These are phyloP conservation scores for Vitis riparia DNA, from an alignment of 164 flowering plant genomes.

Conservation along the genomic window DNA sequence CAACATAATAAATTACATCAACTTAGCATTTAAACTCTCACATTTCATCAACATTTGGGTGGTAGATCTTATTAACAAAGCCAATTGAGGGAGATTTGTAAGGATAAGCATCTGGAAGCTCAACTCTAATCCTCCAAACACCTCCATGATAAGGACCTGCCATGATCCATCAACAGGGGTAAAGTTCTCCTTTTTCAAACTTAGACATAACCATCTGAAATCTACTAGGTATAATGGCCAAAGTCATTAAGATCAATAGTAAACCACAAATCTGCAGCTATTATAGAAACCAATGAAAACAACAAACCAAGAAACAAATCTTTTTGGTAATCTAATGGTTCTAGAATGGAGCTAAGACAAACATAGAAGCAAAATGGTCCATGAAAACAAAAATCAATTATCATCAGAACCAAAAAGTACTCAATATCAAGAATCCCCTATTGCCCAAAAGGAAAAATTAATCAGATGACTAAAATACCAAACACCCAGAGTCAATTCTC, in stretches of 20 bases:
- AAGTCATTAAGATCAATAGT: conserved; percentile 13
- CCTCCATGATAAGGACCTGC: conserved; percentile 92
- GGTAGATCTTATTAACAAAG: conserved; percentile 93
- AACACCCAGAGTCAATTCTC: too few relatives aligned
- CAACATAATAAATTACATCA: not conserved
- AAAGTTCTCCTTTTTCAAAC: not conserved
- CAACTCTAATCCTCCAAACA: conserved; percentile 91
- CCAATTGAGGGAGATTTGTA: conserved; percentile 97
- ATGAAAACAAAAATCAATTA: not conserved
- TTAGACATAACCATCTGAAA: not conserved
- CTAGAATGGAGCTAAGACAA: too few relatives aligned
- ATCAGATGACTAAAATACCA: too few relatives aligned
- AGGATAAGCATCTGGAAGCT: conserved; percentile 97
- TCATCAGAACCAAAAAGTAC: not conserved
- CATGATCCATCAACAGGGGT: conserved; percentile 14
- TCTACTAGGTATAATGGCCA: not conserved
- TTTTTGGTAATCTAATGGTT: too few relatives aligned
- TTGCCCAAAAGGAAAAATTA: too few relatives aligned
- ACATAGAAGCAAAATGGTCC: too few relatives aligned
- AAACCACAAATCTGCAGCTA: conserved; percentile 16
- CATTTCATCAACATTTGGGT: conserved; percentile 98
- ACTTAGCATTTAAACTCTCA: conserved; percentile 36
- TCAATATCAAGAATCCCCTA: too few relatives aligned
- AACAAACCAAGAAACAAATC: too few relatives aligned
- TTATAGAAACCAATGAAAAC: not conserved